Evolutionary conservation across 1,284 basidiomycete species (phyloP), one percentile per base, ranked within the genome.

Genomic region (Takashimella tepidaria): DNA sequence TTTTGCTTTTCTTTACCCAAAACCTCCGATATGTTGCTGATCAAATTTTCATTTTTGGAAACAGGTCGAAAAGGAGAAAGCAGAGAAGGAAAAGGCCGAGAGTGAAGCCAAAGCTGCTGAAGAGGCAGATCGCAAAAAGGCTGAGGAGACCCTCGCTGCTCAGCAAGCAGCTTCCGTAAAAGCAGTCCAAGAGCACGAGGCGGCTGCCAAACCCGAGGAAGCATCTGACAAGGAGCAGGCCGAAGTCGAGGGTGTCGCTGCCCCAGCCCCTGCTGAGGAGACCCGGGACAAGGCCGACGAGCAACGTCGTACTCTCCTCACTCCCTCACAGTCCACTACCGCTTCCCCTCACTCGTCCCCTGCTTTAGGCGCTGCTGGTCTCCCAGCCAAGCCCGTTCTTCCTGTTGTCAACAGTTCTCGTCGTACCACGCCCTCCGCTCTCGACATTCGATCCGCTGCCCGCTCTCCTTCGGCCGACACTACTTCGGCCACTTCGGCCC

Each of bases 401-500:
- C 66, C 69, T 44, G 70, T 65, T 41, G 58, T 66, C 44, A 62
- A 62, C 50, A 58, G 60, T 27, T 65, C 63, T 27, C 58, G 66
- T n/a, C 66, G 73, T 53, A 61, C 62, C 41, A 64, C 57, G 20
- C 87, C 88, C 49, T 84, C 84, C 49, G 84, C 83, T 45, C 82
- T 92, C 42, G 85, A 91, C 63, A 81, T 89, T 50, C 79, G 82
- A 10, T 22, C 60, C 19, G 53, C 66, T 1, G 76, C 75, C 1
- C 31, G 67, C 78, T 41, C 76, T 71, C 20, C 76, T 19, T 58
- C 60, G 37, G 51, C 51, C 4, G 50, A 52, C 16, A 52, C 63
- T 2, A 54, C 66, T 8, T 61, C 84, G 42, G 79, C 82, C 25
- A 82, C 82, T 16, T 86, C 85, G 41, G 85, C 87, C 6, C 79